phyloP scores from a whole-genome alignment of 2,329 filamentous ascomycete species.

The Tolypocladium tundrense region DNA sequence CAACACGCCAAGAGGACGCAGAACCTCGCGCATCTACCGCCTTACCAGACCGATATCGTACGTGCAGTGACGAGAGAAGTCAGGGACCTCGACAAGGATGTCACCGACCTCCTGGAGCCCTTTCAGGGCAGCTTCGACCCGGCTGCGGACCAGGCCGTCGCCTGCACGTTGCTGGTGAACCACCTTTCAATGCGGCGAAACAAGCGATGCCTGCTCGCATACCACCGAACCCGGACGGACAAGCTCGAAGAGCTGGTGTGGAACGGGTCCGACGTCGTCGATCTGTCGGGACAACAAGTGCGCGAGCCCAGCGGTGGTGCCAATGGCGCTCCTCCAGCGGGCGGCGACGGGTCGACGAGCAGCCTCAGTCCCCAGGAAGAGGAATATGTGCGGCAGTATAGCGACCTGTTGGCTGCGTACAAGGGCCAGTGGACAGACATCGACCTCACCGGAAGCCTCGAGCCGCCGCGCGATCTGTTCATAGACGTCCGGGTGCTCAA shows the following conservation, averaged over 20 bases:
- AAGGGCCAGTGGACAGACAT: slow-evolving; percentile 99
- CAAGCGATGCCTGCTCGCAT: slow-evolving; percentile 89
- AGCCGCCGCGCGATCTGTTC: slow-evolving; percentile 90
- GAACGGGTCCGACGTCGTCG: slow-evolving; percentile 76
- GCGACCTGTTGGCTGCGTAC: slow-evolving; percentile 85
- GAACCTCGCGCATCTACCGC: slow-evolving; percentile 73
- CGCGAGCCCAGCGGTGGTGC: slow-evolving; percentile 23
- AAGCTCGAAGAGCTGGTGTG: slow-evolving; percentile 92
- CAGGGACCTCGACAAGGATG: slow-evolving; percentile 83
- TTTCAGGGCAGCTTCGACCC: slow-evolving; percentile 83
- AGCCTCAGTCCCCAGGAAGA: slow-evolving; percentile 92
- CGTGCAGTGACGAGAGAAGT: slow-evolving; percentile 84
- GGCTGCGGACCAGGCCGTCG: slow-evolving; percentile 68
- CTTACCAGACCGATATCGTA: slow-evolving; percentile 87
- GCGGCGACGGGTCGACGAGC: slow-evolving; percentile 48
- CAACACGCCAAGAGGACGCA: slow-evolving; percentile 94
- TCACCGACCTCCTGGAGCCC: slow-evolving; percentile 66
- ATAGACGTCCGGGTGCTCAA: slow-evolving; percentile 94
- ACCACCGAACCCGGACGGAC: slow-evolving; percentile 81
- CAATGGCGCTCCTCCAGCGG: slow-evolving; percentile 21
- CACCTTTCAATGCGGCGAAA: slow-evolving; percentile 93
- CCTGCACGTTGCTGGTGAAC: slow-evolving; percentile 83
- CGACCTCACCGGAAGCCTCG: slow-evolving; percentile 85
- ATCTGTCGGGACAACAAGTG: slow-evolving; percentile 51
- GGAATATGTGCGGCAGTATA: slow-evolving; percentile 88